A percentile compares a stretch with the other conserved stretches of the same genome.
These are phyloP conservation scores for Macaranga tanarius DNA, from an alignment of 441 rosid species.

Conservation along the genomic window DNA sequence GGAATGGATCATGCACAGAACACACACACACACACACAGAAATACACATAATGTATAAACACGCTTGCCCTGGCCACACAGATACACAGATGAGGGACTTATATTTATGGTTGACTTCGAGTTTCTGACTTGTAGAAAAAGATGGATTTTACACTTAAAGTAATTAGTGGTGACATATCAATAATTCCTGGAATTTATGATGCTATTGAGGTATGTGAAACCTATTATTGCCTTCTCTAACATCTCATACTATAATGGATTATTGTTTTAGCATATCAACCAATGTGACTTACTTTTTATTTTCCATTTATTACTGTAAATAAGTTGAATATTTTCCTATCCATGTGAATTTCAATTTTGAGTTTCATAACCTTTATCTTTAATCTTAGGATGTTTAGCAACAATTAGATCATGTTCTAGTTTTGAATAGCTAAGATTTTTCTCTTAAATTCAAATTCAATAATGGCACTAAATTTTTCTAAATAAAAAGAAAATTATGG, in stretches of 20 bases:
- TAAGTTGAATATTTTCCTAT: neutral
- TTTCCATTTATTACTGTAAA: neutral
- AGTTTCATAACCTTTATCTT: neutral
- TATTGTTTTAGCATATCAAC: constrained; percentile 8
- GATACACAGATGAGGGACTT: neutral
- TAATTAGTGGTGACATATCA: constrained; percentile 83
- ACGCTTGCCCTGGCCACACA: neutral
- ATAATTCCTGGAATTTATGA: constrained; percentile 81
- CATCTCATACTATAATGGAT: neutral
- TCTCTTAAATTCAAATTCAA: neutral
- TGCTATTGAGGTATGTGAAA: constrained; percentile 73
- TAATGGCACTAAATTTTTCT: neutral
- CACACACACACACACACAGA: neutral
- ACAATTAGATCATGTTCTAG: neutral
- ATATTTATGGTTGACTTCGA: neutral
- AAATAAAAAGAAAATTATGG: neutral
- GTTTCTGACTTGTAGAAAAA: constrained; percentile 56
- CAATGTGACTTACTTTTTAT: neutral
- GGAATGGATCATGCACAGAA: neutral
- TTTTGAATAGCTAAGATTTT: neutral
- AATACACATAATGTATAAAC: neutral
- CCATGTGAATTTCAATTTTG: neutral
- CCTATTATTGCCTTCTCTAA: constrained; percentile 5
- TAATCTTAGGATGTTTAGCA: neutral
- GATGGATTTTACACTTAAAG: constrained; percentile 75